Base-by-base conservation (phyloP, 2,329 filamentous ascomycete genomes). In the Cadophora sp. region DNA sequence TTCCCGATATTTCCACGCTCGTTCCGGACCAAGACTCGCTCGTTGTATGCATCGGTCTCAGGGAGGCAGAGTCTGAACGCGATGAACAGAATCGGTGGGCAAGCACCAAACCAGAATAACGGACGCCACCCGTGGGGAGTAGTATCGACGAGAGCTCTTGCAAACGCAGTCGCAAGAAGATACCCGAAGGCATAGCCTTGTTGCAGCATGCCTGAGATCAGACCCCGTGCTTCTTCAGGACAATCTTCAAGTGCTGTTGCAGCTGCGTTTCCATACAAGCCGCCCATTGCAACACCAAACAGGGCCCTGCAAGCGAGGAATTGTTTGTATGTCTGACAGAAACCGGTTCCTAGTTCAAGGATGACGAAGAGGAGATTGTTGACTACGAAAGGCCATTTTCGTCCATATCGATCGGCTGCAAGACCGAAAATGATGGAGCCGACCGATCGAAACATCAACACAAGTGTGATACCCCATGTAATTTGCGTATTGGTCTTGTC, bases 81-180 rank as follows among this genome's bases (percentile, higher is more conserved):
- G 75, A 97, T 97, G 79, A 97, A 90, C 41, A 97, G 78, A 1
- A 94, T 84, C 0, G 94, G 94, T 0, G 92, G 92, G 47, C 89
- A 86, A 7, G 94, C 92, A 13, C 89, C 93, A 78, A 97, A 97
- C 93, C 94, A 97, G 83, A 89, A 97, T 0, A 97, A 83, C 0
- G 93, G 92, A 5, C 94, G 84, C 94, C 94, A 97, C 60, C 85
- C 89, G 75, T 96, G 89, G 0, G 87, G 78, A 0, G 92, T 95
- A 0, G 93, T 96, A 78, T 91, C 81, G 60, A 94, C 87, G 7
- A 96, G 84, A 4, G 83, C 92, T 16, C 88, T 83, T 8, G 87
- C 79, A 71, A 91, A 88, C 14, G 86, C 85, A 0, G 91, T 91
- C 7, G 92, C 92, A 69, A 93, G 83, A 48, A 96, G 88, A 75